Evolutionary conservation across 495 filamentous ascomycete genomes (phyloP).

Genomic region (Xylaria curta): DNA sequence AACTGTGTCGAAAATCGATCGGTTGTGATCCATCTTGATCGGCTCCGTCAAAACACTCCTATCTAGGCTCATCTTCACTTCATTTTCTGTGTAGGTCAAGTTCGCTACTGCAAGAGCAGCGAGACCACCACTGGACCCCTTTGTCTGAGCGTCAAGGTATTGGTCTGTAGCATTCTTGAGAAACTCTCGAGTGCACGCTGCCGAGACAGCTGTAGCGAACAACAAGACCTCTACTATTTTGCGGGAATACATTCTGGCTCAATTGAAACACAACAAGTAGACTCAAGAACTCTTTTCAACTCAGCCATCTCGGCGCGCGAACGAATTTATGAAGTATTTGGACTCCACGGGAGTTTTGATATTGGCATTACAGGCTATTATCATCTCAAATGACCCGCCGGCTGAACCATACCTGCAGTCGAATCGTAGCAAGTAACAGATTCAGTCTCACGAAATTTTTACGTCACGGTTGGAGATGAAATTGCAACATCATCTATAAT

Average conservation of each 20-base stretch:
- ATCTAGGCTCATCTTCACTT: constrained; percentile 15
- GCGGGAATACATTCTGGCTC: neutral
- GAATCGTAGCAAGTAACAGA: neutral
- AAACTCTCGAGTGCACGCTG: constrained; percentile 35
- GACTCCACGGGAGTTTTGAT: neutral
- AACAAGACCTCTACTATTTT: neutral
- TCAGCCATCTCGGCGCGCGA: neutral
- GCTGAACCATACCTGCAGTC: constrained; percentile 13
- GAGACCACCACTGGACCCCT: constrained; percentile 27
- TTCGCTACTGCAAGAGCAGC: constrained; percentile 14
- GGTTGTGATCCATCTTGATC: constrained; percentile 32
- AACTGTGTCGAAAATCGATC: constrained; percentile 28
- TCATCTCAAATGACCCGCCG: constrained; percentile 7
- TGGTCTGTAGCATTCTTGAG: constrained; percentile 37
- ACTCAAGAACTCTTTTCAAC: neutral
- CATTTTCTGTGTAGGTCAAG: constrained; percentile 33
- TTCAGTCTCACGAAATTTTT: neutral
- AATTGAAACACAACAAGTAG: too few species aligned
- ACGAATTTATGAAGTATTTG: neutral
- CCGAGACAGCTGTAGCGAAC: constrained; percentile 29
- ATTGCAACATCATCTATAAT: constrained; percentile 9
- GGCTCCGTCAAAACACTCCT: constrained; percentile 25
- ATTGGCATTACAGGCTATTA: constrained; percentile 11
- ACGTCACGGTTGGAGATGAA: constrained; percentile 18
- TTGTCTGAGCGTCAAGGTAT: constrained; percentile 35